Evolutionary conservation across 23 red algal species (phyloP).

Genomic region (Gracilaria domingensis): DNA sequence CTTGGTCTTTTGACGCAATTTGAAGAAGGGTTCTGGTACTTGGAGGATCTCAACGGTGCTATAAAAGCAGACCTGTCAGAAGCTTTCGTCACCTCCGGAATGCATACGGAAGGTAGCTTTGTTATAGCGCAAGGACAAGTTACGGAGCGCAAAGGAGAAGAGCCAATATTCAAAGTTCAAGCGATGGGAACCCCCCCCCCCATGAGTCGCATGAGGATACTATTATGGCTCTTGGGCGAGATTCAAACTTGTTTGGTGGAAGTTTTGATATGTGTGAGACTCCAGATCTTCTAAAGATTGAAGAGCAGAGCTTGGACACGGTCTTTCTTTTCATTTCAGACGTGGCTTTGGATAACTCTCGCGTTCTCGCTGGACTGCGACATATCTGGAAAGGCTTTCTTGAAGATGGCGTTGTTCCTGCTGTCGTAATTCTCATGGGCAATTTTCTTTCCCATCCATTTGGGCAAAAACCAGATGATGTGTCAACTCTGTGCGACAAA

Average conservation of each 20-base stretch:
- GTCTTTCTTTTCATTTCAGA: constrained; percentile 79
- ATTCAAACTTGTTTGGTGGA: constrained; percentile 61
- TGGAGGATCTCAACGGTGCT: constrained; percentile 74
- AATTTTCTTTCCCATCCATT: constrained; percentile 80
- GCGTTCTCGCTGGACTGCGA: constrained; percentile 55
- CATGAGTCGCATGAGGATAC: constrained; percentile 44
- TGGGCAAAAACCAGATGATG: constrained; percentile 61
- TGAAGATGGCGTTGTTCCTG: constrained; percentile 52
- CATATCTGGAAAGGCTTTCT: constrained; percentile 69
- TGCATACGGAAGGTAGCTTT: constrained; percentile 78
- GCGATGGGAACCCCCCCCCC: constrained; percentile 72
- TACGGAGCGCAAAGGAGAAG: constrained; percentile 23
- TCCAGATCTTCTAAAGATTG: constrained; percentile 34
- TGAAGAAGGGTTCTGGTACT: constrained; percentile 75
- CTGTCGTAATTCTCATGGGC: constrained; percentile 81
- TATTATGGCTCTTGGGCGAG: constrained; percentile 49
- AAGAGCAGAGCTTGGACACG: constrained; percentile 54
- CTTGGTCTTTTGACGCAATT: constrained; percentile 75
- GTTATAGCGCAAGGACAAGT: constrained; percentile 78
- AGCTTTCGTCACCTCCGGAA: constrained; percentile 58
- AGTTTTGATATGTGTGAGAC: constrained; percentile 39
- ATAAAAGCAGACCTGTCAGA: constrained; percentile 65
- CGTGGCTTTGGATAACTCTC: constrained; percentile 66
- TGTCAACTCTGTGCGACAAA: constrained; percentile 60
- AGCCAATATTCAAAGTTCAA: constrained; percentile 50